A percentile compares a stretch with the other conserved stretches of the same genome.
phyloP scores from a whole-genome alignment of 1,284 basidiomycete species.

The Ustilago shanxiensis region DNA sequence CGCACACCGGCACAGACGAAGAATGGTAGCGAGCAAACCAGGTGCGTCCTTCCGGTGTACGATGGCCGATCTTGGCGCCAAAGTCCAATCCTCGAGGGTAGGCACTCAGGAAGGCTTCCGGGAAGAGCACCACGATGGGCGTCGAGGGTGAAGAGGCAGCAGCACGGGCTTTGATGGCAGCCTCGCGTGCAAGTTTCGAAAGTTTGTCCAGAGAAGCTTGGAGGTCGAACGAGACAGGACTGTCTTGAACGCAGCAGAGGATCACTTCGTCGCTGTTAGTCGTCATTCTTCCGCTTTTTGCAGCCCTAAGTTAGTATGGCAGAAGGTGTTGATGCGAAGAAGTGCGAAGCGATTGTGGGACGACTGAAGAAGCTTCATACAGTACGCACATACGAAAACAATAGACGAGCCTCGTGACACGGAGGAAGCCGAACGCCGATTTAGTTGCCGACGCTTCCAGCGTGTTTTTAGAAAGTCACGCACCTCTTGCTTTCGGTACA shows the following conservation, averaged over 20 bases:
- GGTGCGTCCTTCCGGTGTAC: conserved; percentile 45
- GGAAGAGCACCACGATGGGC: conserved; percentile 76
- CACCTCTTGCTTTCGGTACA: conserved; percentile 13
- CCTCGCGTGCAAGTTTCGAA: conserved; percentile 37
- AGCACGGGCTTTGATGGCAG: conserved; percentile 36
- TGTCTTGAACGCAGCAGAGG: conserved; percentile 53
- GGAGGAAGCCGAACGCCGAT: conserved; percentile 7
- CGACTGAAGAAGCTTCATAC: too few relatives aligned
- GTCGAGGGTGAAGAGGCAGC: conserved; percentile 11
- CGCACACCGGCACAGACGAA: conserved; percentile 44
- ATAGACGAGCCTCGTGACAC: neutral
- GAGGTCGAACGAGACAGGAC: conserved; percentile 49
- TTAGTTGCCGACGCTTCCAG: neutral
- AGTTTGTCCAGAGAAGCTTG: conserved; percentile 49
- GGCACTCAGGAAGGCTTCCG: conserved; percentile 76
- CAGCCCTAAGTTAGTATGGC: too few relatives aligned
- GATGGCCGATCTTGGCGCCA: conserved; percentile 52
- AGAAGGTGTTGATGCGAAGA: too few relatives aligned
- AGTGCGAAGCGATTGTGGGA: too few relatives aligned
- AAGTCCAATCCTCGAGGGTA: conserved; percentile 69
- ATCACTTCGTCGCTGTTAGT: conserved; percentile 31
- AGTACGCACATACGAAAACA: neutral
- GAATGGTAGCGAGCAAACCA: conserved; percentile 53
- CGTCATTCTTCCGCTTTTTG: neutral
- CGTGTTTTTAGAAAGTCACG: neutral